phyloP scores from a whole-genome alignment of 768 basidiomycete species.

The Baorangia bicolor region DNA sequence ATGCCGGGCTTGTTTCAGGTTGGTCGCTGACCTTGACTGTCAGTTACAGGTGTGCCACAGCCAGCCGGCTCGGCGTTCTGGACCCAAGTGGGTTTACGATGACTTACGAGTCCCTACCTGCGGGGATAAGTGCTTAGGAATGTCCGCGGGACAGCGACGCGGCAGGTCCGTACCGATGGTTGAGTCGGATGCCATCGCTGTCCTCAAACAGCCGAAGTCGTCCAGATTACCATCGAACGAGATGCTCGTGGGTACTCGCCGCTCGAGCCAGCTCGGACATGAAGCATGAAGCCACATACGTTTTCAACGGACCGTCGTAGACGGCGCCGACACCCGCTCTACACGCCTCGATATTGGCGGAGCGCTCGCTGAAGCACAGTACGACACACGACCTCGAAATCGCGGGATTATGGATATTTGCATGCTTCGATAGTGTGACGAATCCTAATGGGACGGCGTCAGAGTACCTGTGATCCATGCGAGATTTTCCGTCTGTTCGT shows the following conservation, averaged over 20 bases:
- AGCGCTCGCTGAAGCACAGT: background rate
- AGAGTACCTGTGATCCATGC: background rate
- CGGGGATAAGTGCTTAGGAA: background rate
- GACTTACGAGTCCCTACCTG: background rate
- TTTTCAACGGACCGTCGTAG: too few species aligned
- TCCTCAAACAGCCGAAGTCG: slow-evolving; percentile 4
- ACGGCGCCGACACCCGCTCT: background rate
- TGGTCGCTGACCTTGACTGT: background rate
- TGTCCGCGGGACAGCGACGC: background rate
- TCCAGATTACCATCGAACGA: background rate
- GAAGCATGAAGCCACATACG: background rate
- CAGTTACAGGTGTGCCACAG: background rate
- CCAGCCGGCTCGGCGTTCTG: background rate
- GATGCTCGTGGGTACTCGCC: background rate
- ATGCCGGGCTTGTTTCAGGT: background rate
- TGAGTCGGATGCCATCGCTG: background rate
- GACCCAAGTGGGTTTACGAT: background rate
- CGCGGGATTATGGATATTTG: background rate
- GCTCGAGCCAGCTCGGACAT: background rate
- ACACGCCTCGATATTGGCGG: background rate
- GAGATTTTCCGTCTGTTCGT: background rate
- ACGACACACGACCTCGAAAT: background rate
- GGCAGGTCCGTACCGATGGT: background rate
- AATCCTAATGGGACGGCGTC: background rate
- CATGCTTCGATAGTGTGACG: background rate